Conservation (phyloP, 257 asterid species). For the Thymus mandschuricus region DNA sequence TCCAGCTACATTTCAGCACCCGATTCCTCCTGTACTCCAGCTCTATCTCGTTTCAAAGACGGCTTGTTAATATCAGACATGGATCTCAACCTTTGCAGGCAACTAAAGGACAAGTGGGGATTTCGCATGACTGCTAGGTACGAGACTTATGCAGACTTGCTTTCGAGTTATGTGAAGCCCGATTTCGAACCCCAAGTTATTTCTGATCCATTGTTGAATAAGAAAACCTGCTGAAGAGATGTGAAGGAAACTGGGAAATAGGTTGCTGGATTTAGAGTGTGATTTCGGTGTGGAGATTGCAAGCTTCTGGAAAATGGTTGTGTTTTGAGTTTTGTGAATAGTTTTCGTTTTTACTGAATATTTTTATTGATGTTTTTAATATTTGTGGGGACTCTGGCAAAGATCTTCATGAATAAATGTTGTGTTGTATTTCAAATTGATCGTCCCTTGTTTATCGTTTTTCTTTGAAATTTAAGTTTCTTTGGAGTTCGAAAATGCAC, state of each 20-base stretch:
- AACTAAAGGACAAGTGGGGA: constrained; percentile 96
- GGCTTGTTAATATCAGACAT: constrained; percentile 78
- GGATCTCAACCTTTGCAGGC: constrained; percentile 92
- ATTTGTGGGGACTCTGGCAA: constrained; percentile 1
- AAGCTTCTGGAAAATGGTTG: constrained; percentile 17
- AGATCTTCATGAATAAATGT: background rate
- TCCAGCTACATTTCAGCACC: constrained; percentile 91
- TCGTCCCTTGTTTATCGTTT: background rate
- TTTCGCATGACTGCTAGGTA: constrained; percentile 94
- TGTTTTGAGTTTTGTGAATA: constrained; percentile 32
- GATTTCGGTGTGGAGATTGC: constrained; percentile 18
- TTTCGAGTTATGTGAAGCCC: constrained; percentile 65
- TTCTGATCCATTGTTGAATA: constrained; percentile 70
- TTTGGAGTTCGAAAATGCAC: background rate
- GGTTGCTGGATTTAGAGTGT: constrained; percentile 12
- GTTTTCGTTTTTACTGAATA: background rate
- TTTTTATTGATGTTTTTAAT: background rate
- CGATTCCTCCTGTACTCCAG: constrained; percentile 89
- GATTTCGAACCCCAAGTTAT: constrained; percentile 89
- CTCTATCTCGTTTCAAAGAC: constrained; percentile 76
- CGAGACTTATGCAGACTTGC: constrained; percentile 70
- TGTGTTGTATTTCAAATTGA: background rate
- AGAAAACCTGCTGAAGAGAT: constrained; percentile 38
- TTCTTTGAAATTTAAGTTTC: background rate
- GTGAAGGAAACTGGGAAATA: background rate